Evolutionary conservation across 371 early-diverging fungal species (phyloP).

Genomic region (Sporodiniella umbellata): DNA sequence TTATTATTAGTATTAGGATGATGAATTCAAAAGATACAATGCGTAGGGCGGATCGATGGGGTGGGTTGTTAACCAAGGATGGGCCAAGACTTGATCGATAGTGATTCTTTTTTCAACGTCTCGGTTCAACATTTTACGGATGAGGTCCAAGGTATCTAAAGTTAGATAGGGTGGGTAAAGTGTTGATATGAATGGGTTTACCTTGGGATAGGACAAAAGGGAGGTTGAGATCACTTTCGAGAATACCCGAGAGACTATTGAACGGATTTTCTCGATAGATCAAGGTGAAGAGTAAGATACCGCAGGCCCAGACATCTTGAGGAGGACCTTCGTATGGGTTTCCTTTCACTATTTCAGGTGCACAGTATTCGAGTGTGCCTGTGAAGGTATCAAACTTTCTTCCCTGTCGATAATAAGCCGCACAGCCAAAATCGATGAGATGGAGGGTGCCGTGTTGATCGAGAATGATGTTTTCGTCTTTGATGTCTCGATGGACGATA

Average conservation of each 20-base stretch:
- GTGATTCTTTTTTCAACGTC: constrained; percentile 42
- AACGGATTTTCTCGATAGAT: constrained; percentile 71
- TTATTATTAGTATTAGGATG: too few relatives aligned
- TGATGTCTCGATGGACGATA: constrained; percentile 72
- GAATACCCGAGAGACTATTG: constrained; percentile 60
- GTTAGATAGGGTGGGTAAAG: background rate
- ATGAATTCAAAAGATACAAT: too few relatives aligned
- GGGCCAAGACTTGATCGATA: constrained; percentile 48
- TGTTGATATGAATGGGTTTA: constrained; percentile 9
- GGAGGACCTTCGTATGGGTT: constrained; percentile 61
- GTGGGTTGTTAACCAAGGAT: constrained; percentile 61
- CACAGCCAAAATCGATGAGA: constrained; percentile 68
- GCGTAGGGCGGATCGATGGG: too few relatives aligned
- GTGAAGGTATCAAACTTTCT: constrained; percentile 62
- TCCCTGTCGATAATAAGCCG: constrained; percentile 52
- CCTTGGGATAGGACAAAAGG: constrained; percentile 62
- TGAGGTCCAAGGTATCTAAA: constrained; percentile 44
- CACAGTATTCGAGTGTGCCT: constrained; percentile 67
- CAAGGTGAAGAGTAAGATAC: constrained; percentile 71
- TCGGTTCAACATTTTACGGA: constrained; percentile 42
- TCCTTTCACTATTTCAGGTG: constrained; percentile 65
- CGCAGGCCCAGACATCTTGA: constrained; percentile 78
- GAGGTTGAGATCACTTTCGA: constrained; percentile 52
- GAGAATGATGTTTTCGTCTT: constrained; percentile 70
- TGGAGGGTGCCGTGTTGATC: constrained; percentile 46